Evolutionary conservation across 345 rosid species (phyloP), one percentile per base, ranked within the genome.

Genomic region (Turritis glabra): DNA sequence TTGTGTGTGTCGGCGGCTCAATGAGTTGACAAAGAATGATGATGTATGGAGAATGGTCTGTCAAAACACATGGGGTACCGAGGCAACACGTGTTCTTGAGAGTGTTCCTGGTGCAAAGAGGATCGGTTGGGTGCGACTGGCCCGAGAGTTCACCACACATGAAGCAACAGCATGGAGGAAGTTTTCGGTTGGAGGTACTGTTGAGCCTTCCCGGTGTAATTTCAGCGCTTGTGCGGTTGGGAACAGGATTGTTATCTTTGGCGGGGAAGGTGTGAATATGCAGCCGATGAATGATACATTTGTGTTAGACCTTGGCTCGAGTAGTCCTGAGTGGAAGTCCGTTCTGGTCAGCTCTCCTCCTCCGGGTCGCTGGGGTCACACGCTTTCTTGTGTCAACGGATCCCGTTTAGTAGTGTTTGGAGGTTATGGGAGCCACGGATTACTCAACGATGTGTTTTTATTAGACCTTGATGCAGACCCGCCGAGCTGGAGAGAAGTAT

Each of bases 321-420:
- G 82, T 75, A 85, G 77, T 54, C 98, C 96, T 6, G 90, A 89
- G 80, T 92, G 98, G 98, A 84, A 89, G 67, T 91, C 88, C 33
- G 90, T 92, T 77, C 86, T 86, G 55, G 98, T 92, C 71, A 87
- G 96, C 79, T 92, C 98, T 50, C 96, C 98, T 52, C 98, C 98
- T 18, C 98, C 98, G 18, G 96, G 96, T 48, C 91, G 98, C 15
- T 92, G 98, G 98, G 98, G 98, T 53, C 98, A 92, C 73, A 92
- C 98, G 10, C 88, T 92, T 32, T 87, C 97, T 35, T 90, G 95
- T 78, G 90, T 92, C 43, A 86, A 90, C 27, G 96, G 98, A 8
- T 92, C 98, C 75, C 80, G 82, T 78, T 77, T 90, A 78, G 98
- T 92, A 64, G 96, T 92, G 15, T 92, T 92, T 79, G 98, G 96